phyloP scores from a whole-genome alignment of 2,329 filamentous ascomycete genomes.

The Cladosporium halotolerans region DNA sequence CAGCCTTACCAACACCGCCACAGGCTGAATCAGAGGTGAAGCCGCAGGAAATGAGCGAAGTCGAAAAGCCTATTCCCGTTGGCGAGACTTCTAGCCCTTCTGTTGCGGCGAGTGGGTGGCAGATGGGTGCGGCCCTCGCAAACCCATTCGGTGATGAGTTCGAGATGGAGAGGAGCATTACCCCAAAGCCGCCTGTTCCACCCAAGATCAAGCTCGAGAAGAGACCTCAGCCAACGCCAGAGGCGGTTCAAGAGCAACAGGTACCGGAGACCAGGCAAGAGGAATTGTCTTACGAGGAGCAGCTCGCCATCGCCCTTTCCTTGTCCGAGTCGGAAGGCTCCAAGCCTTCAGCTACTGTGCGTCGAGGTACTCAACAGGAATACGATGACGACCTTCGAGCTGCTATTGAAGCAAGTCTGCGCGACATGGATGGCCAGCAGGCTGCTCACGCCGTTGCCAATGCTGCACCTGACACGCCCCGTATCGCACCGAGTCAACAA shows the following conservation, averaged over 20 bases:
- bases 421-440: constrained; percentile 24
- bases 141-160: constrained; percentile 44
- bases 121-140: constrained; percentile 34
- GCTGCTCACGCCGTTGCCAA: constrained; percentile 18
- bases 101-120: constrained; percentile 27
- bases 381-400: constrained; percentile 24
- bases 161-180: constrained; percentile 33
- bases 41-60: constrained; percentile 19
- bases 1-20: not conserved
- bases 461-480: constrained; percentile 16
- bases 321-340: constrained; percentile 30
- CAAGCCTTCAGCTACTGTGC: constrained; percentile 17
- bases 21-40: not conserved
- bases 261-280: constrained; percentile 16
- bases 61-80: constrained; percentile 14
- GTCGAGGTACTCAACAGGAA: constrained; percentile 20
- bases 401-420: constrained; percentile 31
- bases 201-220: constrained; percentile 36
- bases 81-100: constrained; percentile 16
- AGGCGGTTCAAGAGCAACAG: constrained; percentile 3
- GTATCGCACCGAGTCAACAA: constrained; percentile 3
- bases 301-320: constrained; percentile 32
- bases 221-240: constrained; percentile 12
- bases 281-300: constrained; percentile 30
- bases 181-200: constrained; percentile 39